Evolutionary conservation across 23 red algal genomes (phyloP), one percentile per base, ranked within the genome.

Genomic region (Agarophyton chilense): DNA sequence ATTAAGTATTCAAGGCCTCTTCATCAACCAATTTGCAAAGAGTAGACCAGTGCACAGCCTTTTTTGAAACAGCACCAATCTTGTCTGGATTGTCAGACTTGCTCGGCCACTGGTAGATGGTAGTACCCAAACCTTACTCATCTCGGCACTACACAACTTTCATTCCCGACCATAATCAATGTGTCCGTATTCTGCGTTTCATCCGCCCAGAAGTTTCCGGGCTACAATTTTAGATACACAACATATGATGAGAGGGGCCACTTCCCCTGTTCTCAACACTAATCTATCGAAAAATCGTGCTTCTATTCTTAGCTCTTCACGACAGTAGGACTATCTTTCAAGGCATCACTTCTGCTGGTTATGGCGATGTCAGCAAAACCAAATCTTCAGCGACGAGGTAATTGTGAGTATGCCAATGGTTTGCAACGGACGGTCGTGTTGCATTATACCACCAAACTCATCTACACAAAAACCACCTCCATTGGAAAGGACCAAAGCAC

Each of bases 401-500:
- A 52, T 41, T 76, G 3, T 29, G 6, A 17, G 49, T 79, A 45
- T 6, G 64, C n/a, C 2, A 35, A 32, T 34, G 89, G 52, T 53
- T 74, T 62, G 63, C 70, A 74, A 3, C n/a, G n/a, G n/a, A 29
- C 97, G 74, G 74, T 99, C 97, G 77, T 87, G 81, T 29, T 94
- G 78, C 25, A 87, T 83, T 36, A 99, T 99, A 8, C 85, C 84
- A 43, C 92, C 94, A 73, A 99, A 99, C 44, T 99, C 97, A 85
- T 99, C 97, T 26, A 99, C 96, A 57, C 97, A 99, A 84, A 93
- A 99, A 49, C 96, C 80, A 36, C 97, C 97, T 11, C 93, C 97
- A 72, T 99, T 93, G 6, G 97, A 93, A 36, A 99, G 90, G 16
- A 99, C 97, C 26, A 99, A 46, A 17, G 93, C 97, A 25, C 97